Conservation (phyloP, 208 protist species). For the Leishmania amazonensis region DNA sequence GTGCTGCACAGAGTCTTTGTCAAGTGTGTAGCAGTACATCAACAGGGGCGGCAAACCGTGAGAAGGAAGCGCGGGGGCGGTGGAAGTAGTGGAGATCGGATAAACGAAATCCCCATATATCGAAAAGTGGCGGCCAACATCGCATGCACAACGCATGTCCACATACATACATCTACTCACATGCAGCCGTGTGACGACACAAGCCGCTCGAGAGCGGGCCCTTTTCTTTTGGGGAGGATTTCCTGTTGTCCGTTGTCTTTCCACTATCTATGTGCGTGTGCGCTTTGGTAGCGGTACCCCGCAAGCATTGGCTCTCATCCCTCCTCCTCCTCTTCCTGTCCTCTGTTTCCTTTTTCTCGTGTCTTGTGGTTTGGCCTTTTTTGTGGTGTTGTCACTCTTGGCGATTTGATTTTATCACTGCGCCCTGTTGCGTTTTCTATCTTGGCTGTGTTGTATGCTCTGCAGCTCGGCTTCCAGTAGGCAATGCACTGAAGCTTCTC, state of each 20-base stretch:
- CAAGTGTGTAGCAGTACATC: background rate
- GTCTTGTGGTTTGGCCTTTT: background rate
- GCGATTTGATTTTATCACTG: background rate
- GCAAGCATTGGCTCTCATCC: background rate
- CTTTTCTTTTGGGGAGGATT: background rate
- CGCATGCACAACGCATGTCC: background rate
- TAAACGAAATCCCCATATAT: background rate
- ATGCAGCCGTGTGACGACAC: background rate
- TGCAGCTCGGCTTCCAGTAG: background rate
- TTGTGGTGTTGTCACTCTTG: background rate
- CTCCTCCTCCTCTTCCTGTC: background rate
- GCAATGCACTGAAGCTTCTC: background rate
- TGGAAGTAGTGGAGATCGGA: background rate
- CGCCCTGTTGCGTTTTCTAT: background rate
- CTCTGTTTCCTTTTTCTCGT: conserved; percentile 9
- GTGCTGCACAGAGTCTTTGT: background rate
- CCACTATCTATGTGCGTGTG: background rate
- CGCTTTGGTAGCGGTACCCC: background rate
- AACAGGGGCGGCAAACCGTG: background rate
- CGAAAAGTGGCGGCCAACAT: background rate
- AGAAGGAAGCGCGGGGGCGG: background rate
- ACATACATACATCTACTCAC: background rate
- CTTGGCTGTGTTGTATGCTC: background rate
- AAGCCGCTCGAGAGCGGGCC: background rate
- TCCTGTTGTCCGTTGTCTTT: background rate